Percentiles rank a stretch among this genome's conserved stretches.
These are phyloP conservation scores for Ogataea pini DNA, from an alignment of 805 yeast genomes.

Conservation along the genomic window DNA sequence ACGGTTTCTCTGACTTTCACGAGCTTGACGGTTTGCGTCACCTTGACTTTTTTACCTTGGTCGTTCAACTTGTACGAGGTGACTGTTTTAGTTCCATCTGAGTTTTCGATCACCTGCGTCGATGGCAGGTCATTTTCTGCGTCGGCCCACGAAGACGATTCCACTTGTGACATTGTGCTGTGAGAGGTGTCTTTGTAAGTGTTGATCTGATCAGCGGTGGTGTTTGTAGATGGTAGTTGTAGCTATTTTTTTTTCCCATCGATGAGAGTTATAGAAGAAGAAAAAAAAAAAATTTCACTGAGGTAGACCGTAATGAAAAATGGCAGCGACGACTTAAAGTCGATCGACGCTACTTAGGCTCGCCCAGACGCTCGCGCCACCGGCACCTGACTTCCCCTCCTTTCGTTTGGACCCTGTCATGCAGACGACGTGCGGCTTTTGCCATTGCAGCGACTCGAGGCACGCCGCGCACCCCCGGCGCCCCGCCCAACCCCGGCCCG, in stretches of 20 bases:
- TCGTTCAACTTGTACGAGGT: slow-evolving; percentile 72
- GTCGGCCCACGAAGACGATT: slow-evolving; percentile 55
- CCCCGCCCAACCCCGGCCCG: not conserved
- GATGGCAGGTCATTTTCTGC: slow-evolving; percentile 72
- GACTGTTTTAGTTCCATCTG: slow-evolving; percentile 89
- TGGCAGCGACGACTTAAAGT: not conserved
- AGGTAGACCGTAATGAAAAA: not conserved
- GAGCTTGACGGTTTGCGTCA: slow-evolving; percentile 82
- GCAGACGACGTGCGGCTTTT: slow-evolving; percentile 1
- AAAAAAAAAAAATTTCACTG: slow-evolving; percentile 10
- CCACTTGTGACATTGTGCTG: slow-evolving; percentile 19
- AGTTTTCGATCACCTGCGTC: slow-evolving; percentile 72
- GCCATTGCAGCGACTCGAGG: not conserved
- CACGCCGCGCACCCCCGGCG: slow-evolving; percentile 4
- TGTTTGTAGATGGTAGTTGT: not conserved
- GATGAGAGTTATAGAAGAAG: not conserved
- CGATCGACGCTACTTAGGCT: no score
- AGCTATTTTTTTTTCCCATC: not conserved
- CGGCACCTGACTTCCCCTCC: not conserved
- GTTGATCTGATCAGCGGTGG: no score
- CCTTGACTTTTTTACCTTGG: slow-evolving; percentile 80
- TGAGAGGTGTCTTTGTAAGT: not conserved
- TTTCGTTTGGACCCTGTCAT: slow-evolving; percentile 3
- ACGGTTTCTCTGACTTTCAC: slow-evolving; percentile 78
- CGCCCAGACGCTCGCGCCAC: not conserved